These are phyloP conservation scores for Backusella sp. DNA, from an alignment of 192 early-diverging fungal species.

Conservation along the genomic window DNA sequence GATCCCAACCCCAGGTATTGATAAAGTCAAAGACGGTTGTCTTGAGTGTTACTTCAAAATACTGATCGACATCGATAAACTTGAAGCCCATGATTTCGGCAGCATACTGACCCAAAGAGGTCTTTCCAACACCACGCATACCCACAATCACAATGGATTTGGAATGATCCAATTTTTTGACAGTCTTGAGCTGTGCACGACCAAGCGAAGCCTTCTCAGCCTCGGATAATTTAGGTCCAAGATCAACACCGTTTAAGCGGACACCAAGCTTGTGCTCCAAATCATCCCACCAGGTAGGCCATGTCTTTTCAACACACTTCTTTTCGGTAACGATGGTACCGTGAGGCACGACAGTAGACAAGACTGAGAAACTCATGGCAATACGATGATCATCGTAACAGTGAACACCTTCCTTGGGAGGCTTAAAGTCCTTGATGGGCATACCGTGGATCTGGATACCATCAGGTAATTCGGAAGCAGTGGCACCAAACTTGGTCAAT, in stretches of 20 bases:
- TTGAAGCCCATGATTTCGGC: slow-evolving; percentile 61
- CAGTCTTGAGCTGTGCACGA: slow-evolving; percentile 17
- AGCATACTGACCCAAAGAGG: slow-evolving; percentile 74
- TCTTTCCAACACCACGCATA: slow-evolving; percentile 99
- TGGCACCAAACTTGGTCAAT: slow-evolving; percentile 87
- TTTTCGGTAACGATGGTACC: slow-evolving; percentile 86
- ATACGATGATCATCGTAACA: slow-evolving; percentile 98
- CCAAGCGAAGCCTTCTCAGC: neutral
- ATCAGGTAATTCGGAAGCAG: slow-evolving; percentile 78
- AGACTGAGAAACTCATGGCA: slow-evolving; percentile 93
- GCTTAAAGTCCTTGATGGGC: slow-evolving; percentile 46
- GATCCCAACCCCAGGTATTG: slow-evolving; percentile 76
- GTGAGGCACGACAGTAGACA: slow-evolving; percentile 72
- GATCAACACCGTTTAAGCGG: slow-evolving; percentile 55
- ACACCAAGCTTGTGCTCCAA: slow-evolving; percentile 79
- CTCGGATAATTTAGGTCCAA: slow-evolving; percentile 23
- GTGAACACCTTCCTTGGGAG: slow-evolving; percentile 67
- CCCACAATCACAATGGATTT: slow-evolving; percentile 88
- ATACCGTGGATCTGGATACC: slow-evolving; percentile 87
- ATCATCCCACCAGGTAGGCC: slow-evolving; percentile 99
- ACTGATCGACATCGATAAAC: slow-evolving; percentile 91
- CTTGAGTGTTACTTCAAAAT: slow-evolving; percentile 70
- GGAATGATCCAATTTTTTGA: slow-evolving; percentile 24
- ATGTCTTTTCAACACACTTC: slow-evolving; percentile 98
- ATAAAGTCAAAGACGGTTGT: slow-evolving; percentile 83